Conservation (phyloP, 495 filamentous ascomycete genomes). For the Penicillium alfredii region DNA sequence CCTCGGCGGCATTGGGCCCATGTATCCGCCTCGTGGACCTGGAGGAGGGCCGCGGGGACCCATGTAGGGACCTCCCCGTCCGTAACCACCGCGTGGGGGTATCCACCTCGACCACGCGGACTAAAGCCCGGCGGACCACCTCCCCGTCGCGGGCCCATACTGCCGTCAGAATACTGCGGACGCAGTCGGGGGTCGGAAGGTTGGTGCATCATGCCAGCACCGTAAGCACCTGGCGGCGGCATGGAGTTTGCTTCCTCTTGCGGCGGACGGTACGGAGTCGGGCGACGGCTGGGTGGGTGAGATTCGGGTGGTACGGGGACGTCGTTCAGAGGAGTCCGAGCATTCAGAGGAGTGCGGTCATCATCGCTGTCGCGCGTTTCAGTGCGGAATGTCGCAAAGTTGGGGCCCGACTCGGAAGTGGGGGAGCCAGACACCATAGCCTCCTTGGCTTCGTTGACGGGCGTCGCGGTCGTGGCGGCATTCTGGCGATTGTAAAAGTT, state of each 20-base stretch:
- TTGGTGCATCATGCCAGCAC: constrained; percentile 35
- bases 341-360: constrained; percentile 77
- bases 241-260: constrained; percentile 70
- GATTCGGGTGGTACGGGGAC: constrained; percentile 17
- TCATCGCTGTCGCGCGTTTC: constrained; percentile 61
- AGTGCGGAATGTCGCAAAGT: constrained; percentile 74
- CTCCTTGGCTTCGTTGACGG: constrained; percentile 44
- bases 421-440: constrained; percentile 45
- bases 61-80: constrained; percentile 47
- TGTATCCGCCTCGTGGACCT: constrained; percentile 27
- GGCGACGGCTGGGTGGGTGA: constrained; percentile 18
- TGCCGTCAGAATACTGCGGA: constrained; percentile 56
- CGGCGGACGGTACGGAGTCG: constrained; percentile 32
- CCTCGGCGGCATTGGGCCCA: constrained; percentile 34
- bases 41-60: constrained; percentile 33
- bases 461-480: constrained; percentile 41
- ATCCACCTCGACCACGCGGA: constrained; percentile 49
- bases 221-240: constrained; percentile 35
- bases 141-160: constrained; percentile 50
- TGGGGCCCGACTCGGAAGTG: constrained; percentile 54
- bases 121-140: constrained; percentile 46
- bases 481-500: constrained; percentile 79
- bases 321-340: constrained; percentile 43
- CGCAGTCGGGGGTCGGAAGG: constrained; percentile 47
- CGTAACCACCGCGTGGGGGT: constrained; percentile 55